Conservation (phyloP, 2,329 filamentous ascomycete species). For the Epichloe hybrida region DNA sequence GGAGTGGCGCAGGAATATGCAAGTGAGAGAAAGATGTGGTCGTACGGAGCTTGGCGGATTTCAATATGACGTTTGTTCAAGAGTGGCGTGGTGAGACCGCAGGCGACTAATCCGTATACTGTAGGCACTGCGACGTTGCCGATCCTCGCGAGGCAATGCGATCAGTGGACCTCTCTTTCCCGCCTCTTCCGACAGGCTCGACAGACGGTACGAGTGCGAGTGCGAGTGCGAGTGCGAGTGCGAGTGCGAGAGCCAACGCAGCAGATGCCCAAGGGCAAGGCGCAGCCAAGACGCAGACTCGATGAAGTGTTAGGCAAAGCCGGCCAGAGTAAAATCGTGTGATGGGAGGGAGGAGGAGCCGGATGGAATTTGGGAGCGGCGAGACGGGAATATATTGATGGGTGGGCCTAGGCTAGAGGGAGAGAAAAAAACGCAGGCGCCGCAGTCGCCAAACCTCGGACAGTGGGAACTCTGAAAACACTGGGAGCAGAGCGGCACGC, state of each 20-base stretch:
- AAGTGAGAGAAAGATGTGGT: slow-evolving; percentile 1
- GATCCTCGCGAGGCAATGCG: slow-evolving; percentile 2
- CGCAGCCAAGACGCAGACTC: slow-evolving; percentile 1
- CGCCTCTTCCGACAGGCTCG: background rate
- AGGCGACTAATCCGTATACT: background rate
- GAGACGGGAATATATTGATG: slow-evolving; percentile 5
- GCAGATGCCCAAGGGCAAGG: slow-evolving; percentile 2
- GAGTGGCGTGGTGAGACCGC: slow-evolving; percentile 9
- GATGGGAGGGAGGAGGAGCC: background rate
- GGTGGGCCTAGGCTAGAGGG: slow-evolving; percentile 4
- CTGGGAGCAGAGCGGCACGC: background rate
- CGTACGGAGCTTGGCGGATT: slow-evolving; percentile 11
- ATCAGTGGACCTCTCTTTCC: background rate
- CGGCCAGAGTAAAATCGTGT: background rate
- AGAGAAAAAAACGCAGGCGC: background rate
- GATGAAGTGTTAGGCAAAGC: background rate
- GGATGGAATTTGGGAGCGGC: background rate
- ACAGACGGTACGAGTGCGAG: background rate
- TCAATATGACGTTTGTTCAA: slow-evolving; percentile 11
- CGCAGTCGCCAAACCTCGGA: slow-evolving; percentile 1
- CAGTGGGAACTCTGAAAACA: background rate
- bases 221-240: background rate
- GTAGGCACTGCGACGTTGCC: slow-evolving; percentile 5
- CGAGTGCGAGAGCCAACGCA: background rate
- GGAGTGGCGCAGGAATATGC: slow-evolving; percentile 4